phyloP scores from a whole-genome alignment of 257 asterid genomes.

The Nyctanthes arbortristis region DNA sequence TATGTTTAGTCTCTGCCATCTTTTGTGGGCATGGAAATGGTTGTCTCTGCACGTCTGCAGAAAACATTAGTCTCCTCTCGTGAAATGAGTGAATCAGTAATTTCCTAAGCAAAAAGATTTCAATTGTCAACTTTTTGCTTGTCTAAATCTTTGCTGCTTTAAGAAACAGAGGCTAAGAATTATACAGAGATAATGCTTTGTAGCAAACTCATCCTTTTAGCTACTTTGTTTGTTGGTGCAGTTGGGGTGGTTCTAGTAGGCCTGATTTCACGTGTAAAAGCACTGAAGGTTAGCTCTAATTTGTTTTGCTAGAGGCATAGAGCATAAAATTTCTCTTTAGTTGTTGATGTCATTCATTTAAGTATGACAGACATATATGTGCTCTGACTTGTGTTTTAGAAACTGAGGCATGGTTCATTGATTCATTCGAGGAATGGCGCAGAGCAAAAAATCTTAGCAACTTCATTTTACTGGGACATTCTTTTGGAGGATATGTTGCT shows the following conservation, averaged over 20 bases:
- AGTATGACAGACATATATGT: neutral
- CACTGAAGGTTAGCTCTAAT: constrained; percentile 47
- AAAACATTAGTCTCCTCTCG: no score
- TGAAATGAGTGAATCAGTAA: neutral
- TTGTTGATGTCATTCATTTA: neutral
- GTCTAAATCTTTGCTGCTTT: neutral
- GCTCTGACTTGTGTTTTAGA: constrained; percentile 41
- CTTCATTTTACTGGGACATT: constrained; percentile 94
- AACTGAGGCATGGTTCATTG: constrained; percentile 87
- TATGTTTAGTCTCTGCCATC: neutral
- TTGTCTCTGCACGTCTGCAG: no score
- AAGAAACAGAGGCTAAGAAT: neutral
- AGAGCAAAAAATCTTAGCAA: constrained; percentile 79
- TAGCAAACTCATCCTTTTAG: neutral
- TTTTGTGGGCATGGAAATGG: neutral
- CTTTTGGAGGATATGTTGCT: constrained; percentile 97
- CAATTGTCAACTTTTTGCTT: neutral
- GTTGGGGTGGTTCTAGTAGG: constrained; percentile 66
- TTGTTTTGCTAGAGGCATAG: neutral
- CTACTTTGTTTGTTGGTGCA: constrained; percentile 28
- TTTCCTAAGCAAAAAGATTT: neutral
- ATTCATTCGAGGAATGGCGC: constrained; percentile 96
- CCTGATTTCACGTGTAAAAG: constrained; percentile 59
- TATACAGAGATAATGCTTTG: neutral
- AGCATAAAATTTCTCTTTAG: neutral